A percentile compares a stretch with the other conserved stretches of the same genome.
Evolutionary conservation across 176 grass and related monocot genomes (phyloP).

Genomic region (Guadua angustifolia): DNA sequence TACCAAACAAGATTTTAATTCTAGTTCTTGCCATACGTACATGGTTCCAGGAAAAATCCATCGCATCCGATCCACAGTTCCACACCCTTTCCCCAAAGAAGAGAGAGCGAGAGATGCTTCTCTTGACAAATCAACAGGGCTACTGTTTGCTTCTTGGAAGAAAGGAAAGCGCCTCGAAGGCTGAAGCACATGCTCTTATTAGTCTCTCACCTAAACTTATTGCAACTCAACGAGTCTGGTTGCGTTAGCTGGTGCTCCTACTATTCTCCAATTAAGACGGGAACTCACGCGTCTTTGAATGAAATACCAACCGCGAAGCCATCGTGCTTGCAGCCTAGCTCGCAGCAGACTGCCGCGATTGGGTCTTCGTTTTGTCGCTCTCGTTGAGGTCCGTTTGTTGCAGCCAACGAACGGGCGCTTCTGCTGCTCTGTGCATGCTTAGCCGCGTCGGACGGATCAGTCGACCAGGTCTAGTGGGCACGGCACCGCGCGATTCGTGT

Average conservation of each 20-base stretch:
- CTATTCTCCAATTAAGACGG: background rate
- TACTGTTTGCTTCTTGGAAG: background rate
- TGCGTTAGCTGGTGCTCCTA: background rate
- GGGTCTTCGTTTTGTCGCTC: background rate
- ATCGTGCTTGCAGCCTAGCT: background rate
- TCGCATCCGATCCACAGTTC: too few relatives aligned
- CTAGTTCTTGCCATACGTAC: too few relatives aligned
- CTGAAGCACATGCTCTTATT: background rate
- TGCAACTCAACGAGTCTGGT: background rate
- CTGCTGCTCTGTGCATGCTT: background rate
- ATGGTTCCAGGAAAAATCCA: too few relatives aligned
- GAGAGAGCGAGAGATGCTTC: background rate
- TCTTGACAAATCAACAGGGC: background rate
- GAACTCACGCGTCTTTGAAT: too few relatives aligned
- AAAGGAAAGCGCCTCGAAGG: conserved; percentile 16
- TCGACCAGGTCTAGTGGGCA: background rate
- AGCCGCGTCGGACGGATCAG: background rate
- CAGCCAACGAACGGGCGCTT: background rate
- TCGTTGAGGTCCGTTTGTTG: background rate
- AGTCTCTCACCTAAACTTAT: background rate
- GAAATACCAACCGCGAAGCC: background rate
- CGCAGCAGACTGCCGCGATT: background rate
- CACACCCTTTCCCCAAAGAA: too few relatives aligned
- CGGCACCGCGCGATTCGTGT: background rate
- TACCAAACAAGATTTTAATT: too few relatives aligned